Evolutionary conservation across 768 basidiomycete species (phyloP).

Genomic region (Tulasnella sp.): DNA sequence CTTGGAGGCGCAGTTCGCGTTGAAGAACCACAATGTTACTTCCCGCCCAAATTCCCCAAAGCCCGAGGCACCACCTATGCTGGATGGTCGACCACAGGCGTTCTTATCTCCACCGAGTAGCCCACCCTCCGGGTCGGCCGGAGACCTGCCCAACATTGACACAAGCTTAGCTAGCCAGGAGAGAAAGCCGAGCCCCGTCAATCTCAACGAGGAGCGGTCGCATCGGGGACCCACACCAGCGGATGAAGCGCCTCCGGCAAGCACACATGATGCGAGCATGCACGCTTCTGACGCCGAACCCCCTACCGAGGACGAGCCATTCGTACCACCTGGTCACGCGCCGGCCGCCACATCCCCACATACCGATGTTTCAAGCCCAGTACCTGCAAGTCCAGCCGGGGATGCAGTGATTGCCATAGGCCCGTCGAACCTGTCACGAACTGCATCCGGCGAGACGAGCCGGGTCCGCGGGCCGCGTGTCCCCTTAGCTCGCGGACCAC

Average conservation of each 20-base stretch:
- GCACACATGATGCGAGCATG: background rate
- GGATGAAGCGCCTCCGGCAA: conserved; percentile 6
- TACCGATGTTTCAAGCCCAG: conserved; percentile 18
- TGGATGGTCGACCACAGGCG: conserved; percentile 4
- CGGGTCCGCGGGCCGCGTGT: conserved; percentile 50
- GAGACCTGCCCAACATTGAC: background rate
- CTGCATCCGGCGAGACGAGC: conserved; percentile 6
- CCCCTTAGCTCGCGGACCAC: conserved; percentile 49
- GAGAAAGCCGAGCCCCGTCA: conserved; percentile 27
- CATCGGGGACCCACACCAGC: conserved; percentile 20
- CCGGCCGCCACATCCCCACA: background rate
- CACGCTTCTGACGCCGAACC: background rate
- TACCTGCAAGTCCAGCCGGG: conserved; percentile 24
- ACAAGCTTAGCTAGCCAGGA: conserved; percentile 7
- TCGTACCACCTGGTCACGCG: conserved; percentile 1
- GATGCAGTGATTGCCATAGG: background rate
- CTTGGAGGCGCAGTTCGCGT: conserved; percentile 43
- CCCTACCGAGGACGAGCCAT: background rate
- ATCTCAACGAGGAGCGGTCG: conserved; percentile 19
- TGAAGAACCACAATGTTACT: conserved; percentile 38
- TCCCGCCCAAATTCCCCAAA: conserved; percentile 25
- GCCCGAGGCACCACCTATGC: background rate
- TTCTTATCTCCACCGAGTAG: conserved; percentile 11
- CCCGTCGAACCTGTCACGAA: background rate
- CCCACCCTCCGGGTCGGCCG: conserved; percentile 19